Base-by-base conservation (phyloP, 495 filamentous ascomycete species). In the Amniculicola lignicola region DNA sequence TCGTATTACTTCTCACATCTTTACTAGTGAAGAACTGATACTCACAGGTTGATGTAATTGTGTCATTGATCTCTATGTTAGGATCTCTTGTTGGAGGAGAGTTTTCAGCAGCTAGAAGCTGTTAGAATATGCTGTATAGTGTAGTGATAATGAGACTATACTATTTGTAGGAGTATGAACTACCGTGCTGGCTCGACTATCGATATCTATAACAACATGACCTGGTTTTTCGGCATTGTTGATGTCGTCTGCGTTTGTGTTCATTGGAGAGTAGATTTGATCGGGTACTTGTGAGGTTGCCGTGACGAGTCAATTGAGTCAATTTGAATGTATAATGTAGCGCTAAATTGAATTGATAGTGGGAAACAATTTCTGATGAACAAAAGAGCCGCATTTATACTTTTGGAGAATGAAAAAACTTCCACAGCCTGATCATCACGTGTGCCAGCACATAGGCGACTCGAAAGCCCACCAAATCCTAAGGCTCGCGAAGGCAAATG, bases 31-130 rank as follows among this genome's bases (percentile, higher is more conserved):
- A 40, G 3, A 9, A 11, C 16, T 27, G 21, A 11, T 33, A 22
- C 47, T 62, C 38, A 62, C 53, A 44, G n/a, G 51, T 46, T 47
- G 28, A 14, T 21, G 44, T 57, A 24, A 42, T 42, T 12, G 52
- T 57, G 14, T 62, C 21, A 18, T 36, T 16, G 16, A 48, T 44
- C 23, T 58, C 33, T n/a, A n/a, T 4, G 11, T 57, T 36, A 18
- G 21, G 39, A 9, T 44, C 7, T 51, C 23, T 18, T 23, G 7
- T 14, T 28, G 36, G 15, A 1, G n/a, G 4, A 27, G 9, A 33
- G 9, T 33, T 33, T 51, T 33, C 21, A 2, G 45, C 24, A 23
- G 19, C 27, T 43, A 21, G 19, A 14, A 42, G 16, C 16, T 27
- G 18, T 50, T 23, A 49, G 37, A 25, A 25, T 1, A 16, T 29